Evolutionary conservation across 768 basidiomycete genomes (phyloP).

Genomic region (Kwoniella dejecticola): DNA sequence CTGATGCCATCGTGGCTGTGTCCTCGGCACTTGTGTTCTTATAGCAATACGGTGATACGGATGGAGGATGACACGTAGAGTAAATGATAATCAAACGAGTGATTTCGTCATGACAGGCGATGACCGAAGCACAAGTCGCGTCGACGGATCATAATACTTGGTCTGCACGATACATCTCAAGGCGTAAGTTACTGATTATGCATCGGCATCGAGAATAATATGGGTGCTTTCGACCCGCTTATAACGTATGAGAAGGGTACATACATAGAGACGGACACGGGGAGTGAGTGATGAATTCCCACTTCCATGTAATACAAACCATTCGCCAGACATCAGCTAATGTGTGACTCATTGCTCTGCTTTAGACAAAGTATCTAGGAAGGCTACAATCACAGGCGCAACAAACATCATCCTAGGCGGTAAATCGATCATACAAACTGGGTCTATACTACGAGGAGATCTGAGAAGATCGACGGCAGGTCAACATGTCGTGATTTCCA

Average conservation of each 20-base stretch:
- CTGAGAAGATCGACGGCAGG: constrained; percentile 83
- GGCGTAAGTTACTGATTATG: neutral
- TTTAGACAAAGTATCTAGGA: constrained; percentile 87
- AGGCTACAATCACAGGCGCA: constrained; percentile 86
- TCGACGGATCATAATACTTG: neutral
- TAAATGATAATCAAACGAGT: neutral
- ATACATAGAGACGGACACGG: constrained; percentile 49
- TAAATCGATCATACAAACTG: constrained; percentile 85
- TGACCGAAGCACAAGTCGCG: constrained; percentile 1
- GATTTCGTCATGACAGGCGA: neutral
- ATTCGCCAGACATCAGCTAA: neutral
- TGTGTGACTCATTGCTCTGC: too few relatives aligned
- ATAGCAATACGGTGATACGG: neutral
- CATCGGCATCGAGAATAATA: constrained; percentile 4
- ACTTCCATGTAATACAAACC: neutral
- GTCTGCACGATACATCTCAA: too few relatives aligned
- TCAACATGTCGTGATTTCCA: constrained; percentile 87
- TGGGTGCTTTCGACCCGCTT: constrained; percentile 49
- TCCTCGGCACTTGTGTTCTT: neutral
- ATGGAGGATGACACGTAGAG: neutral
- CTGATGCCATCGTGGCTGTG: constrained; percentile 8
- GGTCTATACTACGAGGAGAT: constrained; percentile 91
- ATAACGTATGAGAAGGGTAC: constrained; percentile 46
- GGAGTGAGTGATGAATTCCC: constrained; percentile 26
- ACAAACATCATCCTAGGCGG: constrained; percentile 97